Evolutionary conservation across 1,139 yeast species (phyloP).

Genomic region (Pichia sp.): DNA sequence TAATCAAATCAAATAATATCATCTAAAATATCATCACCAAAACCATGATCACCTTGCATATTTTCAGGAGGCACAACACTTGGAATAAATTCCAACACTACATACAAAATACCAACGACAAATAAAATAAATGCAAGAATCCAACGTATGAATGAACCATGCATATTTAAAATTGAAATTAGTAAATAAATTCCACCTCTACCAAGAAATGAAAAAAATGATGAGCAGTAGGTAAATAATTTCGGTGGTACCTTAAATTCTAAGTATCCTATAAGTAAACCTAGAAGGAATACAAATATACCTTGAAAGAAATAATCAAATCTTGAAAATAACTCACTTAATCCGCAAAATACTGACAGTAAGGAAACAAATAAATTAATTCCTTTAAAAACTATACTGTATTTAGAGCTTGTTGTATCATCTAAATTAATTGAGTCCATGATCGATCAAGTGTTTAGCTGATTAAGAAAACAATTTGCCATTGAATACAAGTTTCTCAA

Average conservation of each 20-base stretch:
- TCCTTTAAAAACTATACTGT: conserved; percentile 42
- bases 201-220: conserved; percentile 76
- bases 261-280: conserved; percentile 47
- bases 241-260: conserved; percentile 65
- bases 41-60: conserved; percentile 51
- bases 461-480: neutral
- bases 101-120: conserved; percentile 51
- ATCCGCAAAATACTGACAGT: conserved; percentile 43
- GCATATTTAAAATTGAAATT: conserved; percentile 57
- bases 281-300: conserved; percentile 48
- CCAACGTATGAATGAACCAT: conserved; percentile 53
- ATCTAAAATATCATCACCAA: conserved; percentile 34
- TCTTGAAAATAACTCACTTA: conserved; percentile 53
- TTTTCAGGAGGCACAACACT: conserved; percentile 67
- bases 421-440: conserved; percentile 29
- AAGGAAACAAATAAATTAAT: conserved; percentile 61
- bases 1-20: conserved; percentile 27
- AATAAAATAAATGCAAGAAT: conserved; percentile 51
- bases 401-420: conserved; percentile 19
- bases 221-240: conserved; percentile 68
- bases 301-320: conserved; percentile 46
- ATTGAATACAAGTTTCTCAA: neutral
- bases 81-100: conserved; percentile 62
- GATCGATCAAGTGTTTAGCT: neutral
- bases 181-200: conserved; percentile 70